Evolutionary conservation across 345 rosid species (phyloP), one percentile per base, ranked within the genome.

Genomic region (Mercurialis annua): DNA sequence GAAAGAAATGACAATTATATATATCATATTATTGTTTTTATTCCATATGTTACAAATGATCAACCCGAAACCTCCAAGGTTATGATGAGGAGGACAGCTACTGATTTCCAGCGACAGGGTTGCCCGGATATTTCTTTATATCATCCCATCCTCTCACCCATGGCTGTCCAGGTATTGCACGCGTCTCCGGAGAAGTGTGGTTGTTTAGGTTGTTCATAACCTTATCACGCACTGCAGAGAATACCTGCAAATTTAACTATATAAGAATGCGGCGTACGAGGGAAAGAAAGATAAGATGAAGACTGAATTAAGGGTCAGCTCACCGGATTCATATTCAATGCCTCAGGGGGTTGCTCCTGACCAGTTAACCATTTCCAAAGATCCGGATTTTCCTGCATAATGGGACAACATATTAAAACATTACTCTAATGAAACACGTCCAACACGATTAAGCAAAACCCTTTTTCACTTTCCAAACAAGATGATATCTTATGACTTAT

Each of bases 331-430:
- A 46, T 27, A 61, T 71, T 81, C 66, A 93, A 86, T 23, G 80
- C 79, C 69, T 90, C 96, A 0, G 96, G 97, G 40, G 97, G 88
- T 80, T 86, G 89, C 83, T 90, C 97, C 75, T 90, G 97, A 21
- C 78, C 83, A 38, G 84, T 89, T 70, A 93, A 74, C 99, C 97
- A 93, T 72, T 86, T 93, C 99, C 99, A 93, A 34, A 93, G 87
- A 60, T 86, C 95, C 14, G 96, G 99, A 77, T 93, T 90, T 78
- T 93, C 96, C 97, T 93, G 85, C 76, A 72, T 6, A 72, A 65
- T 44, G 65, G 34, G 55, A 57, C 15, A 49, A 48, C 18, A 6
- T 16, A 14, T 21, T 44, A 67, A 67, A 65, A 21, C 38, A 23
- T 24, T 24, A 18, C 9, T 5, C 7, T 0, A 42, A 43, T 15